Evolutionary conservation across 192 early-diverging fungal genomes (phyloP), one percentile per base, ranked within the genome.

Genomic region (Dissophora ornata): DNA sequence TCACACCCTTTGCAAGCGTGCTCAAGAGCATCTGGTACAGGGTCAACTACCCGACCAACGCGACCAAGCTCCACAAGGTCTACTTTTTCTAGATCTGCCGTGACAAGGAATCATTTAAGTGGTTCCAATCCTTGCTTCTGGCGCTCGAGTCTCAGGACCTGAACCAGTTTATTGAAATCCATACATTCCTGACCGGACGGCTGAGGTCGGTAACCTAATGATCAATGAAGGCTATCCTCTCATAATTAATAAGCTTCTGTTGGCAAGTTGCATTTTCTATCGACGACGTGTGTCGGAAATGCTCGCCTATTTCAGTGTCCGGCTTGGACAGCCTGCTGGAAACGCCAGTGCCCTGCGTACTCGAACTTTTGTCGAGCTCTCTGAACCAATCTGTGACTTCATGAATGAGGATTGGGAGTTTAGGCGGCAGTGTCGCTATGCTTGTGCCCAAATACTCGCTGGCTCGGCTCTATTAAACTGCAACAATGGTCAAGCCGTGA

Each of bases 61-160:
- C 63, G 19, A 77, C 81, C 45, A 79, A 79, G 8, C 64, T 86
- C 11, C 81, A 79, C 29, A 95, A 92, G 65, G 88, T 91, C 4
- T 93, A 91, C 62, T 87, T 95, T 60, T 86, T 93, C 63, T 95
- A 92, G 93, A 81, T 90, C 13, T 88, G 85, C 60, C 87, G 93
- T 24, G 93, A 95, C 70, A 86, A 79, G 36, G 69, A 79, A 54
- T 80, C 91, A 3, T 89, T 94, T 29, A 84, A 91, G 65, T 94
- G 93, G 92, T 94, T 94, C 84, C 90, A 92, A 77, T 88, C 89
- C 26, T 69, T 92, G 52, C 78, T 94, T 22, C 45, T 84, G 19
- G 86, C 91, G 0, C 81, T 94, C 21, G 88, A 91, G 51, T 80
- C 87, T 40, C 81, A 88, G 51, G 80, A 87, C 13, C 56, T 90